Evolutionary conservation across 805 yeast species (phyloP).

Genomic region (Wickerhamiella azymoides): DNA sequence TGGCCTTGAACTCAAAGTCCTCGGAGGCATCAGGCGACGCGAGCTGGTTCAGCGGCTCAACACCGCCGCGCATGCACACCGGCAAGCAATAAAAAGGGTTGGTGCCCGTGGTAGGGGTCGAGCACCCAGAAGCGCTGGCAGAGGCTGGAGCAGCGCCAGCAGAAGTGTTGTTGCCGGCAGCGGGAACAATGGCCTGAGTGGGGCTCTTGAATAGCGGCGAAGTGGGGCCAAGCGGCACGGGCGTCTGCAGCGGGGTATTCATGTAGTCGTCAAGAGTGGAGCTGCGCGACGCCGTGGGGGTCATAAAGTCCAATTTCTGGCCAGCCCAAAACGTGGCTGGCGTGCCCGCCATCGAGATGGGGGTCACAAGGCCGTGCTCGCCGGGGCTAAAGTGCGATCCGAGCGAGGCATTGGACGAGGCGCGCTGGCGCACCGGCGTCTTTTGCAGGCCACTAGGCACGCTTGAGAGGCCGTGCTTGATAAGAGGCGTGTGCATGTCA

Average conservation of each 20-base stretch:
- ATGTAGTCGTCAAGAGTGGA: background rate
- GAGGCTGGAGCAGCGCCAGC: background rate
- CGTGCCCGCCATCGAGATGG: conserved; percentile 6
- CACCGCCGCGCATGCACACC: conserved; percentile 1
- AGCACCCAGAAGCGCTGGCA: background rate
- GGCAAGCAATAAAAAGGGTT: conserved; percentile 26
- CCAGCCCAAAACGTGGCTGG: conserved; percentile 7
- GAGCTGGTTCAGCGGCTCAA: background rate
- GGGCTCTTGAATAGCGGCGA: conserved; percentile 2
- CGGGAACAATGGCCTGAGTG: background rate
- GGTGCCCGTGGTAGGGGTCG: background rate
- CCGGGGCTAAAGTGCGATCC: background rate
- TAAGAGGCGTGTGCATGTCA: background rate
- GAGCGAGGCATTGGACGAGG: background rate
- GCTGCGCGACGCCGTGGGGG: conserved; percentile 4
- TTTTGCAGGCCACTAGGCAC: background rate
- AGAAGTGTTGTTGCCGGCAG: background rate
- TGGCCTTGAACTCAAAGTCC: conserved; percentile 4
- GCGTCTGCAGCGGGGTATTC: conserved; percentile 12
- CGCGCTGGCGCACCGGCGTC: conserved; percentile 9
- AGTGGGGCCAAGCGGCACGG: conserved; percentile 8
- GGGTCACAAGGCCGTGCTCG: conserved; percentile 8
- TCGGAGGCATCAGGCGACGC: conserved; percentile 5
- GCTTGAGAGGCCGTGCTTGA: background rate
- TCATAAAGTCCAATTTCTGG: conserved; percentile 10